Conservation (phyloP, 306 rosid species). For the barrel medic (Medicago truncatula) region MtrunA17r5.0-ANR NC_053048.1:43270501-43271000, state of each 20-base stretch:
- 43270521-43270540: not conserved
- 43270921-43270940: not conserved
- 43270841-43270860: not conserved
- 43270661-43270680: constrained; percentile 19
- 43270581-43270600: not conserved
- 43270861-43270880: not conserved
- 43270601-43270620: not conserved
- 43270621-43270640: not conserved
- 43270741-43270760: not conserved
- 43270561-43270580: constrained; percentile 11
- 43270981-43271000: no score
- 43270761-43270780: constrained; percentile 1
- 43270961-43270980: no score
- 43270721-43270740: not conserved
- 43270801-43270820: constrained; percentile 20
- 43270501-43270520: no score
- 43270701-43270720: constrained; percentile 8
- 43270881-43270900: not conserved
- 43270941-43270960: no score
- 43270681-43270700: constrained; percentile 4
- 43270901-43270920: not conserved
- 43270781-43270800: not conserved
- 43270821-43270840: constrained; percentile 11
- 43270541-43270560: not conserved
- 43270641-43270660: not conserved